A percentile compares a stretch with the other conserved stretches of the same genome.
phyloP scores from a whole-genome alignment of 768 basidiomycete genomes.

The Coprinopsis marcescibilis region DNA sequence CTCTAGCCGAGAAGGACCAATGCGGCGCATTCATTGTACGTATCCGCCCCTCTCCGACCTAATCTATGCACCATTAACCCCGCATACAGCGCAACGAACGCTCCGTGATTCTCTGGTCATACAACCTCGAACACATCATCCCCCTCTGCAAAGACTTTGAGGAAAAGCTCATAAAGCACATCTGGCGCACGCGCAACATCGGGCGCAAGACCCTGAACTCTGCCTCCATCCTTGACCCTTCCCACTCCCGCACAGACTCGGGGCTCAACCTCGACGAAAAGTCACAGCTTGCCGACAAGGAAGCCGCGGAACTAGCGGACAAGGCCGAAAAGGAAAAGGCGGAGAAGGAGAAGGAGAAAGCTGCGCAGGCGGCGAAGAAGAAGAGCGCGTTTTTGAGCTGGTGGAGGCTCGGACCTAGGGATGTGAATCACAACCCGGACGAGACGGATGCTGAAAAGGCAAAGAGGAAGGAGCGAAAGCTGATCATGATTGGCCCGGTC shows the following conservation, averaged over 20 bases:
- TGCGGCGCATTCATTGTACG: constrained; percentile 75
- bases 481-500: constrained; percentile 58
- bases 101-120: constrained; percentile 79
- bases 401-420: constrained; percentile 39
- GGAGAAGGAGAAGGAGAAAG: constrained; percentile 14
- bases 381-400: constrained; percentile 17
- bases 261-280: constrained; percentile 33
- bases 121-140: constrained; percentile 63
- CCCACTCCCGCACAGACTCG: constrained; percentile 16
- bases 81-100: constrained; percentile 60
- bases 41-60: constrained; percentile 6
- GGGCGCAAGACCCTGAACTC: constrained; percentile 15
- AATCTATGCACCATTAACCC: background rate
- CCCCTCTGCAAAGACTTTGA: constrained; percentile 69
- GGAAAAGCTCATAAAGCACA: constrained; percentile 72
- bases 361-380: constrained; percentile 17
- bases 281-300: background rate
- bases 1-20: constrained; percentile 81
- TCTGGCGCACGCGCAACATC: constrained; percentile 54
- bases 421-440: constrained; percentile 9
- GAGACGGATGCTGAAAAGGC: constrained; percentile 36
- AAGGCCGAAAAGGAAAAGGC: constrained; percentile 16
- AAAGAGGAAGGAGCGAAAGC: constrained; percentile 35
- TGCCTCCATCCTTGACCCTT: constrained; percentile 12
- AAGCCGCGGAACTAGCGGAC: constrained; percentile 14